Base-by-base conservation (phyloP, 2,329 filamentous ascomycete genomes). In the Venturia pyrina region DNA sequence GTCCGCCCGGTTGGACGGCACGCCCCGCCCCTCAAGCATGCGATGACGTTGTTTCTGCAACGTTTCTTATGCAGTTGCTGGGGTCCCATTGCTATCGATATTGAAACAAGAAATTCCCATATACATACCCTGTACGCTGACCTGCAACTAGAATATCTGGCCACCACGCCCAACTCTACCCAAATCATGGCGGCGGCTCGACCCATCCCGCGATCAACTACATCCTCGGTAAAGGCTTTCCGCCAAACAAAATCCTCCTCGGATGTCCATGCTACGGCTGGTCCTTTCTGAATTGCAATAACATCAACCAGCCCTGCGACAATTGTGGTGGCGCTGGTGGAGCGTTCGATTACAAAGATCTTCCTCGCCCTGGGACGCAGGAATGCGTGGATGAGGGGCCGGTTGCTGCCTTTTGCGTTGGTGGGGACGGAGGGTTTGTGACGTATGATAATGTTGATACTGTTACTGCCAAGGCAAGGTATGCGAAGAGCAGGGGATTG, bases 371-470 rank as follows among this genome's bases (percentile, higher is more conserved):
- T 0, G 81, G 78, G 1, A 81, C 87, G 32, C 82, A 84, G 70
- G 90, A 93, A 73, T 78, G 83, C 57, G 81, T 90, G 21, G 89
- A 95, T 75, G 84, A 84, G 70, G 79, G 84, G 21, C 78, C 84
- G 37, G 86, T 87, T 15, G 89, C 89, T 21, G 89, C 90, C 6
- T 89, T 85, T 70, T 93, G 89, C 70, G 78, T 86, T 41, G 89
- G 89, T 6, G 86, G 83, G 1, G 89, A 91, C 70, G 88, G 88
- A 3, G 90, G 89, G 0, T 93, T 92, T 69, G 85, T 93, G 53
- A 88, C 85, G 1, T 95, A 93, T 73, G 90, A 95, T 75, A 92
- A 89, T 69, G 86, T 88, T 4, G 84, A 87, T 56, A 92, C 89
- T 2, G 89, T 93, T 43, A 83, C 83, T 75, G 83, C 87, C 74